Base-by-base conservation (phyloP, 2,329 filamentous ascomycete species). In the Aspergillus sp. region DNA sequence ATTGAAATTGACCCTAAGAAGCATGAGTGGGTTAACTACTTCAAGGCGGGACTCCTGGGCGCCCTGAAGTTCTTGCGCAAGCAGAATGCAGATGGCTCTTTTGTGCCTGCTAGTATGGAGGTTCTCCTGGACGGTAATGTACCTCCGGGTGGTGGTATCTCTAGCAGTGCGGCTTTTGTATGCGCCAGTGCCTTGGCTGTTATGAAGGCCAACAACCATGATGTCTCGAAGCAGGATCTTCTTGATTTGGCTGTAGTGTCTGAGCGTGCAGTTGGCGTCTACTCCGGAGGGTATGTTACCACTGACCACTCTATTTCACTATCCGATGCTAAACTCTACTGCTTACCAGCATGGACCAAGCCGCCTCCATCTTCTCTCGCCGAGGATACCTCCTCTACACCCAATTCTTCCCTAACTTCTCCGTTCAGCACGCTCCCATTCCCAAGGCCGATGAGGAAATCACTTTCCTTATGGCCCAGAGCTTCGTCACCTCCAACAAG, bases 21-120 rank as follows among this genome's bases (percentile, higher is more conserved):
- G 67, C 90, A 96, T 67, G 92, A 97, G 79, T 99, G 95, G 95
- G 91, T 92, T 60, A 99, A 98, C 76, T 99, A 99, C 83, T 98
- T 99, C 86, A 96, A 95, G 80, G 91, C 92, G 57, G 95, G 95
- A 0, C 82, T 98, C 53, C 83, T 87, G 38, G 95, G 93, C 30
- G 94, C 94, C 0, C 79, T 97, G 58, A 86, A 91, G 69, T 82
- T 96, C 61, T 80, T 99, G 65, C 84, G 87, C 53, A 79, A 83
- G 73, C 86, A 88, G 77, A 89, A 89, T 74, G 72, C 83, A 30
- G 85, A 85, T 48, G 79, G 81, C 9, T 79, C 78, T 50, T 90
- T 92, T 72, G 82, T 82, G 47, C 89, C 91, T 2, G 84, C 85
- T 52, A 90, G 90, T 70, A 92, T 99, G 89, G 87, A 96, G 67